Evolutionary conservation across 2,329 filamentous ascomycete genomes (phyloP), one percentile per base, ranked within the genome.

Genomic region (Penicillium sp.): DNA sequence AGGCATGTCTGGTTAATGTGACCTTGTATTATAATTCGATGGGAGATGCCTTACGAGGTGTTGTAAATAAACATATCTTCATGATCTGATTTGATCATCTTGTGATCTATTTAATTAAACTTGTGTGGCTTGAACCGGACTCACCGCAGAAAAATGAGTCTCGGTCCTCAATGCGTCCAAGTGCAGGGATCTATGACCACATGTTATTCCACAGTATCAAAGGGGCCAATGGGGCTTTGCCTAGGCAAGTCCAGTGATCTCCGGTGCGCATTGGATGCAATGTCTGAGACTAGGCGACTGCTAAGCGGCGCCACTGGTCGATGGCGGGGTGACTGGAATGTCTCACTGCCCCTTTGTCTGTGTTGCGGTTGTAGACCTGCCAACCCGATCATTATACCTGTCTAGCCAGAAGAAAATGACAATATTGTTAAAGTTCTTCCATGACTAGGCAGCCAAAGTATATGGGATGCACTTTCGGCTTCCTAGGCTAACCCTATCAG

Each of bases 1-100:
- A 53, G 71, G 68, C 0, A 59, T 71, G 1, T 71, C 69, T 27
- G 67, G 67, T 21, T 72, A 62, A 61, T 45, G 29, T 36, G 52
- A 49, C 44, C 42, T 7, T 49, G 49, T 38, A 55, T 51, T 47
- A 55, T 50, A 50, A 55, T 58, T 54, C 43, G 18, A 57, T 60
- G 50, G 52, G 55, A 56, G 54, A 43, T 46, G 14, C 47, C 48
- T 47, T 51, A 32, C 11, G 16, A 44, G 34, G 32, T 21, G 24
- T 36, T 36, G 47, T 51, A 47, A 43, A 47, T 49, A 42, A 52
- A 44, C 22, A 50, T 40, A 32, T 7, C 4, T 39, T 32, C 32
- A 24, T 16, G 13, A 54, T 49, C 18, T 49, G 40, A 32, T 32
- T 49, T 18, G 46, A 8, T 13, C 32, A 14, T 43, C 9, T 39